These are phyloP conservation scores for Ascochyta viciae-villosae DNA, from an alignment of 2,329 filamentous ascomycete genomes.

Conservation along the genomic window DNA sequence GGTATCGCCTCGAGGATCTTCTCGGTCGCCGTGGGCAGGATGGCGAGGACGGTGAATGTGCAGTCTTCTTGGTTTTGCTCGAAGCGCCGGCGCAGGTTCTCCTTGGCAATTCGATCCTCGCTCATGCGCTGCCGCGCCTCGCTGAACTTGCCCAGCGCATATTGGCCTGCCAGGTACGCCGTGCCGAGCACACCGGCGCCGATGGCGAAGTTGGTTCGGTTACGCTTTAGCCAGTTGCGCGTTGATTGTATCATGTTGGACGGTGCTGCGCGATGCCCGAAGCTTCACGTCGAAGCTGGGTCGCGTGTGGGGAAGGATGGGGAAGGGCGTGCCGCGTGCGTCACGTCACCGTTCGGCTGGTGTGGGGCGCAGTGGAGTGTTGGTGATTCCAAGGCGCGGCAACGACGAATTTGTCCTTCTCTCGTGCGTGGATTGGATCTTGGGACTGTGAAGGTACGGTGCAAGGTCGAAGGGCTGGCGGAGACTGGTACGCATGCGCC, in stretches of 20 bases:
- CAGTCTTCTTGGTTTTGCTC: slow-evolving; percentile 99
- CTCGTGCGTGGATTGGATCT: not conserved
- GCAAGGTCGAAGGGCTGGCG: not conserved
- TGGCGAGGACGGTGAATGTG: slow-evolving; percentile 95
- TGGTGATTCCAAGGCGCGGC: not conserved
- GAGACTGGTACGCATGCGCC: not conserved
- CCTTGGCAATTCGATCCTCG: slow-evolving; percentile 92
- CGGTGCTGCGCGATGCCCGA: not conserved
- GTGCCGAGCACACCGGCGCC: slow-evolving; percentile 86
- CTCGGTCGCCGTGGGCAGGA: slow-evolving; percentile 88
- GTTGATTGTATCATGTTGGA: slow-evolving; percentile 70
- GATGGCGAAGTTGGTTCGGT: slow-evolving; percentile 87
- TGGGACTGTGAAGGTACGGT: not conserved
- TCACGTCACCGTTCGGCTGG: not conserved
- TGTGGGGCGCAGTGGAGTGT: no score
- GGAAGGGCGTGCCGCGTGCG: not conserved
- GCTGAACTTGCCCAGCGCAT: slow-evolving; percentile 87
- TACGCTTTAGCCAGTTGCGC: slow-evolving; percentile 89
- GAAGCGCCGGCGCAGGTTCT: slow-evolving; percentile 95
- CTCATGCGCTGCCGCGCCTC: slow-evolving; percentile 96
- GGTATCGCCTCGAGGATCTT: slow-evolving; percentile 88
- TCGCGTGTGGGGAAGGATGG: slow-evolving; percentile 8
- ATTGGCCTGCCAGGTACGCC: slow-evolving; percentile 91
- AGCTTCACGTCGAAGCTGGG: slow-evolving; percentile 9
- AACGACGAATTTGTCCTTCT: no score